These are phyloP conservation scores for Chalaropsis ovoidea DNA, from an alignment of 2,329 filamentous ascomycete species.

Conservation along the genomic window DNA sequence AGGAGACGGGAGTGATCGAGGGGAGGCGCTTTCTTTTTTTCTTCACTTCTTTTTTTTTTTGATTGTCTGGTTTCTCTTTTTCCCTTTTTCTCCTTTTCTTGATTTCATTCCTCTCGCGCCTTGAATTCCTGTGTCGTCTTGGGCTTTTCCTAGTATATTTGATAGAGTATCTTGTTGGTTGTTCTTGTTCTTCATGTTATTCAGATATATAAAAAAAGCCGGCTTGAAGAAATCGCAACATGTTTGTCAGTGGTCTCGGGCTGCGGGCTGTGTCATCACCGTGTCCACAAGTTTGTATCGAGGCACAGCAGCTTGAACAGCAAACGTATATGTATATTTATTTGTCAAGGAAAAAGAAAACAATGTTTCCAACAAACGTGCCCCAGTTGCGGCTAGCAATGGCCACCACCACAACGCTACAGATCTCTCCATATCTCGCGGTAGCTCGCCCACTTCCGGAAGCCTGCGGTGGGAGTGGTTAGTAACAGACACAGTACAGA, in stretches of 20 bases:
- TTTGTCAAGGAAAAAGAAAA: not conserved
- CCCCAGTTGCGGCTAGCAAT: not conserved
- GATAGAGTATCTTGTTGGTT: constrained; percentile 8
- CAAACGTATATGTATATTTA: not conserved
- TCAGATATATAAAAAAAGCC: constrained; percentile 11
- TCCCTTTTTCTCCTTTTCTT: no score
- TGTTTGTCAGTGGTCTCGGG: no score
- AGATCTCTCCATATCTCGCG: constrained; percentile 44
- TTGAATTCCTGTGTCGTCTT: not conserved
- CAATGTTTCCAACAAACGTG: not conserved
- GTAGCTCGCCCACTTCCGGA: constrained; percentile 49
- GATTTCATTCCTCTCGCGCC: not conserved
- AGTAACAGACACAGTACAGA: not conserved
- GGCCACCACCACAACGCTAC: not conserved
- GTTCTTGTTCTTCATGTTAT: not conserved
- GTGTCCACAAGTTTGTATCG: not conserved
- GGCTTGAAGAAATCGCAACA: no score
- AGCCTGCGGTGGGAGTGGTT: constrained; percentile 36
- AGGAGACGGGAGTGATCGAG: not conserved
- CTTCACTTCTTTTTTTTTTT: constrained; percentile 12
- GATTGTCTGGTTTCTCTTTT: constrained; percentile 28
- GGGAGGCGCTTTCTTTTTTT: constrained; percentile 14
- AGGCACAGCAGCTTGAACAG: not conserved
- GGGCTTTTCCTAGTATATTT: constrained; percentile 8
- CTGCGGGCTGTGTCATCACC: not conserved